phyloP scores from a whole-genome alignment of 306 rosid genomes.

The Lathyrus sativus region DNA sequence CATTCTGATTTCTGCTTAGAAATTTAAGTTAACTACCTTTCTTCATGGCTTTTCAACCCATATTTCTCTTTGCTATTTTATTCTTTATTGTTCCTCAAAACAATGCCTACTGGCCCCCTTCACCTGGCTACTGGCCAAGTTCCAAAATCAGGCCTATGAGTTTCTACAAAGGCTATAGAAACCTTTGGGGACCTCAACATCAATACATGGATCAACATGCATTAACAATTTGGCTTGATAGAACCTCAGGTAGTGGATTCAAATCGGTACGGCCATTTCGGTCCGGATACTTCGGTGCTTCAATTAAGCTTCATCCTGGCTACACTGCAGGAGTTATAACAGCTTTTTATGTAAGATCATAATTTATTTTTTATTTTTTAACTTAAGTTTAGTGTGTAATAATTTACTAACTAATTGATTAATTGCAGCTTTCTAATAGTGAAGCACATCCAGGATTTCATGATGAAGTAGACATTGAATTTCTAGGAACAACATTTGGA shows the following conservation, averaged over 20 bases:
- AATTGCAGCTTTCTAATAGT: slow-evolving; percentile 81
- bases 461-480: slow-evolving; percentile 97
- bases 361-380: slow-evolving; percentile 35
- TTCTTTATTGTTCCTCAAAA: slow-evolving; percentile 48
- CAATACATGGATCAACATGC: slow-evolving; percentile 63
- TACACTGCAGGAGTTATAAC: slow-evolving; percentile 98
- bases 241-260: slow-evolving; percentile 92
- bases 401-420: slow-evolving; percentile 20
- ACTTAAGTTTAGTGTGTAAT: not conserved
- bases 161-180: slow-evolving; percentile 65
- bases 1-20: slow-evolving; percentile 41
- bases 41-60: slow-evolving; percentile 61
- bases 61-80: slow-evolving; percentile 45
- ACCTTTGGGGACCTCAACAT: slow-evolving; percentile 94
- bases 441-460: slow-evolving; percentile 97
- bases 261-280: slow-evolving; percentile 84
- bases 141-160: slow-evolving; percentile 62
- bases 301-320: slow-evolving; percentile 90
- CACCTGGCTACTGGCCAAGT: slow-evolving; percentile 96
- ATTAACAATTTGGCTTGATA: slow-evolving; percentile 88
- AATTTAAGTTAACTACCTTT: slow-evolving; percentile 26
- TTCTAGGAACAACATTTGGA: slow-evolving; percentile 94
- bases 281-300: slow-evolving; percentile 89
- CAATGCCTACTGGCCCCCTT: slow-evolving; percentile 79
- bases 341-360: slow-evolving; percentile 85